These are phyloP conservation scores for Penicillium paxilli DNA, from an alignment of 495 filamentous ascomycete species.

Conservation along the genomic window DNA sequence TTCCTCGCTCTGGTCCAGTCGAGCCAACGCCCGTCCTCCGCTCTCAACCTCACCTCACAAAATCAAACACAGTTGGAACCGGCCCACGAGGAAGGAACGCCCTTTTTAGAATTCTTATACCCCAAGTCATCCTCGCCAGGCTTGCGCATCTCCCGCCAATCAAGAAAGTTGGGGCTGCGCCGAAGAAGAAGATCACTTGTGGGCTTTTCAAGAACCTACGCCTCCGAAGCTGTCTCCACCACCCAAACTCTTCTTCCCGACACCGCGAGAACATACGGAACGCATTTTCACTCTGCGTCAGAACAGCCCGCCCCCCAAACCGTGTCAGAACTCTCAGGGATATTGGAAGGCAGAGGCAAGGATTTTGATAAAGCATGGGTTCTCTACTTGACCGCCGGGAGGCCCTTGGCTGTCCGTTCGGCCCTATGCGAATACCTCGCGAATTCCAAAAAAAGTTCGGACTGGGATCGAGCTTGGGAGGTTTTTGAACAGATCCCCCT, in stretches of 20 bases:
- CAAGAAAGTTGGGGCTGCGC: constrained; percentile 28
- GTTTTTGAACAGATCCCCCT: constrained; percentile 41
- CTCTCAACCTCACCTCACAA: constrained; percentile 10
- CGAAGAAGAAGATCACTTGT: constrained; percentile 26
- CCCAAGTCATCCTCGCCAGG: constrained; percentile 26
- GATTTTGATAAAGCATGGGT: constrained; percentile 39
- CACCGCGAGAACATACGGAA: background rate
- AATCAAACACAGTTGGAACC: constrained; percentile 7
- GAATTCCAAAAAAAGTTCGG: constrained; percentile 27
- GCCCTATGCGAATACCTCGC: constrained; percentile 41
- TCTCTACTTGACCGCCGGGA: constrained; percentile 31
- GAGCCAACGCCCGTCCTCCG: constrained; percentile 17
- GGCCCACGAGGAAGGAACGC: constrained; percentile 20
- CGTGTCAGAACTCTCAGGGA: constrained; percentile 11
- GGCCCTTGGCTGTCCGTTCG: constrained; percentile 23
- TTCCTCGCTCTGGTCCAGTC: constrained; percentile 36
- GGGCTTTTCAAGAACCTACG: constrained; percentile 29
- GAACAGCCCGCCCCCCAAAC: background rate
- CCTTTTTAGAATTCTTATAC: constrained; percentile 46
- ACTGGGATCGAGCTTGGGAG: constrained; percentile 39
- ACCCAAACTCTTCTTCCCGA: constrained; percentile 1
- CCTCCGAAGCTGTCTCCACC: constrained; percentile 22
- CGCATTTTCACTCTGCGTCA: background rate
- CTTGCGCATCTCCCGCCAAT: constrained; percentile 22
- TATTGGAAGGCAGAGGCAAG: constrained; percentile 16